phyloP scores from a whole-genome alignment of 345 rosid genomes.

The Salix purpurea region DNA sequence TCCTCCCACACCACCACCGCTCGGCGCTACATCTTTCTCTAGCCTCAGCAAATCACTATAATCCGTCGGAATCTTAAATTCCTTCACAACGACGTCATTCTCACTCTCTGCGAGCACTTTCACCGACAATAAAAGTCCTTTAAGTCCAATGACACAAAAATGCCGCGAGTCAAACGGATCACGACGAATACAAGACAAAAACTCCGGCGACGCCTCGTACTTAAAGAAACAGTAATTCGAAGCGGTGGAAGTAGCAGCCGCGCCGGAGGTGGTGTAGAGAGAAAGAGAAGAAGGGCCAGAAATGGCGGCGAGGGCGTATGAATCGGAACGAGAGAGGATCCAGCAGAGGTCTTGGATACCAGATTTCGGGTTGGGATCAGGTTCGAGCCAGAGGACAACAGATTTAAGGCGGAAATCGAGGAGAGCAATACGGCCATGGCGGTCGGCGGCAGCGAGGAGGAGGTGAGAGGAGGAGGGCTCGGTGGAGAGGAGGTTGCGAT shows the following conservation, averaged over 20 bases:
- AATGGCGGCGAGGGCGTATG: constrained; percentile 59
- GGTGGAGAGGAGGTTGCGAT: constrained; percentile 71
- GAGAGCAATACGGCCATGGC: constrained; percentile 86
- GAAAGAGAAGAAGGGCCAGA: constrained; percentile 72
- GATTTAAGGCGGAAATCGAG: constrained; percentile 71
- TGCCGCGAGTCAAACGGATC: constrained; percentile 91
- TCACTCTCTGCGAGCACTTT: constrained; percentile 73
- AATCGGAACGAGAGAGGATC: constrained; percentile 51
- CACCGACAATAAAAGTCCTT: constrained; percentile 66
- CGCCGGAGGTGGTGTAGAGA: constrained; percentile 37
- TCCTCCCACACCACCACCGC: constrained; percentile 29
- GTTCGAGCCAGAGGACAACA: constrained; percentile 56
- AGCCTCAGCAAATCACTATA: constrained; percentile 54
- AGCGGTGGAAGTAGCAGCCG: constrained; percentile 25
- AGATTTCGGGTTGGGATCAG: constrained; percentile 51
- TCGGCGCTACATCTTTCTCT: constrained; percentile 49
- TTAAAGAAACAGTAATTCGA: constrained; percentile 61
- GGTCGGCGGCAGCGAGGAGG: constrained; percentile 83
- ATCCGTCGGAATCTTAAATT: constrained; percentile 60
- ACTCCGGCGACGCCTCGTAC: constrained; percentile 74
- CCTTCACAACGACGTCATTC: constrained; percentile 55
- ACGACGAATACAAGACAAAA: constrained; percentile 73
- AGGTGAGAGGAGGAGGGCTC: constrained; percentile 72
- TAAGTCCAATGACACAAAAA: constrained; percentile 66
- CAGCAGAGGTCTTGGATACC: constrained; percentile 92